Conservation (phyloP, 495 filamentous ascomycete genomes). For the Talaromyces ruber region DNA sequence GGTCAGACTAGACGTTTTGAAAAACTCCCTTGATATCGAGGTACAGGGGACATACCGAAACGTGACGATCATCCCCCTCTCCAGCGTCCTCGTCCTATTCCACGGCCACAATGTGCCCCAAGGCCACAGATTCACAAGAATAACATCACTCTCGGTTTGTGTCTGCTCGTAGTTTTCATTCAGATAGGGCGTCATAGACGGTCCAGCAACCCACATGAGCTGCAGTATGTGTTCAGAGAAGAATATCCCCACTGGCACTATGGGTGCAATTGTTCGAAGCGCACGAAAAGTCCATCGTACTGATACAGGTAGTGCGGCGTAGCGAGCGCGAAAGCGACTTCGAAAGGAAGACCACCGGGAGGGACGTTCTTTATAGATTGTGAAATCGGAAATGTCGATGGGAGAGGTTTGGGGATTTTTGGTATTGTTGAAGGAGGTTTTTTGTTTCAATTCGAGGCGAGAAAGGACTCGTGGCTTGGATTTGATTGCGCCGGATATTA, state of each 20-base stretch:
- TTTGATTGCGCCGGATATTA: neutral
- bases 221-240: conserved; percentile 55
- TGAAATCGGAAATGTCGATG: neutral
- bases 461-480: conserved; percentile 1
- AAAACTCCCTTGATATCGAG: neutral
- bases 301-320: conserved; percentile 22
- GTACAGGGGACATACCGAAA: conserved; percentile 32
- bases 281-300: conserved; percentile 20
- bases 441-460: neutral
- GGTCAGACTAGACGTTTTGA: neutral
- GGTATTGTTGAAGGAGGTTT: neutral
- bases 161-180: conserved; percentile 55
- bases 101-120: conserved; percentile 23
- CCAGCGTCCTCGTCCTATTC: conserved; percentile 30
- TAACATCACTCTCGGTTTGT: conserved; percentile 40
- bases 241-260: conserved; percentile 56
- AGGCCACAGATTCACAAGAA: conserved; percentile 41
- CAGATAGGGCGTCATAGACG: conserved; percentile 71
- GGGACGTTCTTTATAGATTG: neutral
- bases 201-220: conserved; percentile 54
- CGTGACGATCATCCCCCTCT: conserved; percentile 46
- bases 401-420: neutral
- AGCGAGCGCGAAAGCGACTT: conserved; percentile 22
- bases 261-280: conserved; percentile 46
- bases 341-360: conserved; percentile 14